Conservation (phyloP, 1,284 basidiomycete genomes). For the Bjerkandera adusta region DNA sequence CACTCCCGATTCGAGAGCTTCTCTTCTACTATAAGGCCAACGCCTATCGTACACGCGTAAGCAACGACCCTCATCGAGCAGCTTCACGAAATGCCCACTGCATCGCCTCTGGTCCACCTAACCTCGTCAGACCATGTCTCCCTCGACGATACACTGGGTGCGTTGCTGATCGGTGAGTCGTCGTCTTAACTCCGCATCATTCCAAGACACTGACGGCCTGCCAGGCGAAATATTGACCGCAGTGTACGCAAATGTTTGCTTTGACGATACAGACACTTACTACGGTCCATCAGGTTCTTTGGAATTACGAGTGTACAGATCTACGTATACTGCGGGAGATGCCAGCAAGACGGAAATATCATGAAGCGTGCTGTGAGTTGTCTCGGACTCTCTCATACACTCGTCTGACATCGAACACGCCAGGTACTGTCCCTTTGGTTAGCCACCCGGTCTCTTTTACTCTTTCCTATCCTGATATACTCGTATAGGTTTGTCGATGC, state of each 20-base stretch:
- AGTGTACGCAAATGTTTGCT: neutral
- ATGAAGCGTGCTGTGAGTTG: slow-evolving; percentile 3
- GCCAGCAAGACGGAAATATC: neutral
- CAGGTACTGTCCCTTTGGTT: slow-evolving; percentile 5
- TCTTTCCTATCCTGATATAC: neutral
- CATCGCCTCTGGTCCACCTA: too few relatives aligned
- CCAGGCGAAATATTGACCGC: neutral
- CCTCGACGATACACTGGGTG: slow-evolving; percentile 7
- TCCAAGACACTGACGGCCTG: neutral
- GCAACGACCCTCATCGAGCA: too few relatives aligned
- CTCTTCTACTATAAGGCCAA: too few relatives aligned
- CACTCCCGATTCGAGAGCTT: too few relatives aligned
- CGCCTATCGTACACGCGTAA: too few relatives aligned
- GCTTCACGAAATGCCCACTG: too few relatives aligned
- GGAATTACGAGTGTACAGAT: slow-evolving; percentile 13
- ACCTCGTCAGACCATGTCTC: too few relatives aligned
- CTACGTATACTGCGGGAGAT: slow-evolving; percentile 6
- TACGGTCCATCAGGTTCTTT: slow-evolving; percentile 4
- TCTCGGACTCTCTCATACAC: neutral
- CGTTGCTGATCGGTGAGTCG: slow-evolving; percentile 1
- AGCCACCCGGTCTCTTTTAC: neutral
- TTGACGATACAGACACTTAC: neutral
- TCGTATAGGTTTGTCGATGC: slow-evolving; percentile 6
- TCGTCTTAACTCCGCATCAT: neutral
- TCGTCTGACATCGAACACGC: neutral